These are phyloP conservation scores for Pezicula radicicola DNA, from an alignment of 2,329 filamentous ascomycete species.

Conservation along the genomic window DNA sequence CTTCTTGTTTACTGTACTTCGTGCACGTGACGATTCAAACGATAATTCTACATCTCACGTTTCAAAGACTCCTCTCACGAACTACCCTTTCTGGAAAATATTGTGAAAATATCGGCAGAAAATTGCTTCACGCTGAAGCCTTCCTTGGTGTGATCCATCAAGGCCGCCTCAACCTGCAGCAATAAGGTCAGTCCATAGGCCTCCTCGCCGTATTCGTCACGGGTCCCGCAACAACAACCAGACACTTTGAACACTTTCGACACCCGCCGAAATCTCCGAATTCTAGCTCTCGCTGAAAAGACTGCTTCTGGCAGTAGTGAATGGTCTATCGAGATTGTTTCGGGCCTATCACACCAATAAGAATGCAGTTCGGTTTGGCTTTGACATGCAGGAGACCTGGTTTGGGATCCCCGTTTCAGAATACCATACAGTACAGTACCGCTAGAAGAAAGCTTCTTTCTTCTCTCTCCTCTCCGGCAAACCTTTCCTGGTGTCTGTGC, in stretches of 20 bases:
- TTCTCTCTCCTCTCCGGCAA: too few species aligned
- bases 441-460: background rate
- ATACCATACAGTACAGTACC: background rate
- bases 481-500: background rate
- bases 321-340: background rate
- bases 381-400: background rate
- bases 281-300: background rate
- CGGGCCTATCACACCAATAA: background rate
- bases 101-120: background rate
- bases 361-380: background rate
- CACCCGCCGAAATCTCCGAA: background rate
- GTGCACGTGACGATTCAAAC: background rate
- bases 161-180: background rate
- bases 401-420: background rate
- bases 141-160: background rate
- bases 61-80: background rate
- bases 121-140: background rate
- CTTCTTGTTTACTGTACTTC: background rate
- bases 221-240: background rate
- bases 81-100: background rate
- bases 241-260: background rate
- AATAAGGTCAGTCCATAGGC: background rate
- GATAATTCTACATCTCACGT: background rate
- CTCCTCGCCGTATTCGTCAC: background rate
- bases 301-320: background rate